Evolutionary conservation across 345 rosid genomes (phyloP), one percentile per base, ranked within the genome.

Genomic region (Citrus unshiu): DNA sequence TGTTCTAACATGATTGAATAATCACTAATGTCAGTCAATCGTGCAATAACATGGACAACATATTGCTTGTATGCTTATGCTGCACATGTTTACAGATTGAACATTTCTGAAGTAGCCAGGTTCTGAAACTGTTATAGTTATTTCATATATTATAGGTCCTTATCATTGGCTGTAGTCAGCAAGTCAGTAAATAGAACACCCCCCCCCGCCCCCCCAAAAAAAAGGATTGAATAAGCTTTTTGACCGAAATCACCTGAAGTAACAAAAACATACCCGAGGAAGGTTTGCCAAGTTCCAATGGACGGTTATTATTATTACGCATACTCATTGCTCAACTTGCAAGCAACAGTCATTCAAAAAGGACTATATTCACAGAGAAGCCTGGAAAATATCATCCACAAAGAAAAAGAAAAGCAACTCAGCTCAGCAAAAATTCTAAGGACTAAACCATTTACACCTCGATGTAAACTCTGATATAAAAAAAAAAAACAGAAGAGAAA

Each of bases 311-410:
- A 69, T 83, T 87, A 79, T 80, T n/a, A 80, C 85, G 51, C 51
- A 46, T 46, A 46, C 51, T 95, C 95, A 91, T 92, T 77, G 87
- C 92, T 89, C 78, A 76, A 77, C 77, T 79, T 84, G 9, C 69
- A 73, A 77, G 84, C 79, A 75, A 70, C 81, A 77, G 81, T 82
- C 84, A 89, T 87, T 85, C 89, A 89, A 80, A 80, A 78, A 81
- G 76, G 76, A 80, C 80, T 19, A 4, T 51, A 79, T 40, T 70
- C 72, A 62, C 83, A 29, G 13, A 25, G 13, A 34, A 57, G 49
- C 60, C 81, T 78, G 79, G 43, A 69, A 80, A 63, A n/a, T 49
- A 18, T 49, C 61, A 57, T 73, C 65, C 69, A n/a, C 61, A 67
- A 21, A 24, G 54, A 43, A 30, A 39, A 61, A 58, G 25, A 62